A percentile compares a stretch with the other conserved stretches of the same genome.
These are phyloP conservation scores for Waltergamsia citrina DNA, from an alignment of 2,329 filamentous ascomycete species.

Conservation along the genomic window DNA sequence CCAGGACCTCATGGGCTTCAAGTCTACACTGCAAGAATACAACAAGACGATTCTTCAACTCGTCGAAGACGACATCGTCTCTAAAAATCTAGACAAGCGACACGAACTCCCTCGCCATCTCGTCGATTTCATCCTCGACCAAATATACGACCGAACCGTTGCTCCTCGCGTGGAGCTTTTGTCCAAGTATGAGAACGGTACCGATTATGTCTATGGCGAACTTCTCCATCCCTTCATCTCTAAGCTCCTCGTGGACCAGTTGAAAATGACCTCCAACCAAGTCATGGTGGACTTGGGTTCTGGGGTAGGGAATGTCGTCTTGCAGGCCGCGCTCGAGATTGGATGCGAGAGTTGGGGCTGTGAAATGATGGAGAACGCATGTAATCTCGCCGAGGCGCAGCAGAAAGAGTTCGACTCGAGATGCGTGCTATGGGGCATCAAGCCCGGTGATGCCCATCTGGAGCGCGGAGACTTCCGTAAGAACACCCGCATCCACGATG, in stretches of 20 bases:
- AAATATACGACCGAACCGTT: slow-evolving; percentile 88
- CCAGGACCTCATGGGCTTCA: slow-evolving; percentile 58
- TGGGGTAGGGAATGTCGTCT: slow-evolving; percentile 88
- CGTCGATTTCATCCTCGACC: slow-evolving; percentile 71
- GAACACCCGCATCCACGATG: slow-evolving; percentile 58
- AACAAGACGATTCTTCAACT: slow-evolving; percentile 61
- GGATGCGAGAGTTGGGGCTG: slow-evolving; percentile 95
- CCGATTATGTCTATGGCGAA: slow-evolving; percentile 92
- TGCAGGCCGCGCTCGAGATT: slow-evolving; percentile 87
- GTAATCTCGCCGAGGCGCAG: slow-evolving; percentile 71
- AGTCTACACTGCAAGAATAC: slow-evolving; percentile 63
- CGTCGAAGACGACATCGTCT: slow-evolving; percentile 61
- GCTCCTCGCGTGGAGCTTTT: slow-evolving; percentile 80
- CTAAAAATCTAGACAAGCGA: slow-evolving; percentile 59
- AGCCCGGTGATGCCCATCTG: slow-evolving; percentile 69
- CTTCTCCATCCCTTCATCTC: slow-evolving; percentile 77
- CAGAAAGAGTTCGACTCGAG: slow-evolving; percentile 75
- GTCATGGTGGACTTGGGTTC: slow-evolving; percentile 93
- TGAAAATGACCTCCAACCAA: slow-evolving; percentile 69
- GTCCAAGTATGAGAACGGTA: slow-evolving; percentile 78
- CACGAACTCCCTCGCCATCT: slow-evolving; percentile 63
- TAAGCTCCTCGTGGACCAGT: slow-evolving; percentile 67
- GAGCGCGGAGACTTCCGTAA: slow-evolving; percentile 78
- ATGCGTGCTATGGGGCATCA: slow-evolving; percentile 81
- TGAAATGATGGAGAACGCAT: slow-evolving; percentile 90